Evolutionary conservation across 140 eudicot species (phyloP).

Genomic region (Cichorium intybus): DNA sequence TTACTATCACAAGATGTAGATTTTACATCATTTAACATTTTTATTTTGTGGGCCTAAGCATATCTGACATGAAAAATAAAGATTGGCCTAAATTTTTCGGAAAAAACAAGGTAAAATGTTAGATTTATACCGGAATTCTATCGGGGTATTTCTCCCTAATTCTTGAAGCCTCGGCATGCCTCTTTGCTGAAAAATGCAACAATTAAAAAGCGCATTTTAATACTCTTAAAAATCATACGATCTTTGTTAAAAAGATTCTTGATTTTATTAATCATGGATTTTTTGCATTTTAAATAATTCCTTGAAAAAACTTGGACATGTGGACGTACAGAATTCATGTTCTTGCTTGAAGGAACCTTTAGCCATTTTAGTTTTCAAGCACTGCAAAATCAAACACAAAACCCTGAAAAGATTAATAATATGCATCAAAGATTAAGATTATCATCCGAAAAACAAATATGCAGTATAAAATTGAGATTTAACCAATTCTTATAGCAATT

Average conservation of each 20-base stretch:
- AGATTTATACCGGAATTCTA: slow-evolving; percentile 59
- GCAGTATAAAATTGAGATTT: no score
- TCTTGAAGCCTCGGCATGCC: slow-evolving; percentile 68
- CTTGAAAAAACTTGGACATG: background rate
- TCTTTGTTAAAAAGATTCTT: background rate
- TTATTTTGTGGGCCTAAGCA: background rate
- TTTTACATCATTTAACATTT: no score
- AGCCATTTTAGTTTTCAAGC: slow-evolving; percentile 37
- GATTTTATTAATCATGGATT: background rate
- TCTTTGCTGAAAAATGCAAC: slow-evolving; percentile 41
- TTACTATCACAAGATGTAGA: no score
- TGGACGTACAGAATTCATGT: slow-evolving; percentile 56
- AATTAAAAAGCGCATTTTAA: background rate
- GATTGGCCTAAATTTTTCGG: background rate
- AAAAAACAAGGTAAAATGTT: background rate
- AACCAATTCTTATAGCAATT: no score
- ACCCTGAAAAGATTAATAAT: background rate
- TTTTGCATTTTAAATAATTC: background rate
- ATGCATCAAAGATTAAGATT: background rate
- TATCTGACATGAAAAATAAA: background rate
- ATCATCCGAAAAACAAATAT: background rate
- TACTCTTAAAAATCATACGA: background rate
- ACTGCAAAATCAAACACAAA: slow-evolving; percentile 29
- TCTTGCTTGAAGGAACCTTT: slow-evolving; percentile 61
- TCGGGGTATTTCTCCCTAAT: slow-evolving; percentile 77